Conservation (phyloP, 1,284 basidiomycete genomes). For the Apiotrichum gamsii region DNA sequence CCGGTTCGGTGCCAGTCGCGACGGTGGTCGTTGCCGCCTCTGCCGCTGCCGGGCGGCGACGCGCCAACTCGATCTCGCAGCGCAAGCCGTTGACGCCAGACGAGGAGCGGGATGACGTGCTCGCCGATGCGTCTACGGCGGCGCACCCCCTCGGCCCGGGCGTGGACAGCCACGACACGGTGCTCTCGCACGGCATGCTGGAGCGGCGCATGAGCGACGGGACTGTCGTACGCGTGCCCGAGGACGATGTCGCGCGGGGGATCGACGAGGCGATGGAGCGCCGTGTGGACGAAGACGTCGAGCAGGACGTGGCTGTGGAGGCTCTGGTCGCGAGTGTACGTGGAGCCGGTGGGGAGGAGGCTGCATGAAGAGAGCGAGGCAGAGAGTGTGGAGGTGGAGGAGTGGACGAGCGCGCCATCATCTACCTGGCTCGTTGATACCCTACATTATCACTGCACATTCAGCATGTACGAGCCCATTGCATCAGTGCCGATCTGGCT, state of each 20-base stretch:
- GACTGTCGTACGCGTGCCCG: conserved; percentile 34
- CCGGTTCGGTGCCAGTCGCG: background rate
- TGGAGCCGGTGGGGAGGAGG: no score
- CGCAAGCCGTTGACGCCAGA: conserved; percentile 1
- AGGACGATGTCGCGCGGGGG: conserved; percentile 43
- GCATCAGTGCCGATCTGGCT: no score
- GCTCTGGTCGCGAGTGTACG: no score
- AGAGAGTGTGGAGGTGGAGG: no score
- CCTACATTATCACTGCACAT: background rate
- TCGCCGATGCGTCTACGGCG: conserved; percentile 29
- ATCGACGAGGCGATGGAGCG: conserved; percentile 31
- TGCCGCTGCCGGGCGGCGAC: background rate
- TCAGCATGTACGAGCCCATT: background rate
- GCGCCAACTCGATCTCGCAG: background rate
- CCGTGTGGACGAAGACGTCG: conserved; percentile 2
- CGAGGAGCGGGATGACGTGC: conserved; percentile 8
- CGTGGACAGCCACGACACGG: conserved; percentile 31
- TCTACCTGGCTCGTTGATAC: background rate
- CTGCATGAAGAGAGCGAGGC: no score
- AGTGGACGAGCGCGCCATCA: no score
- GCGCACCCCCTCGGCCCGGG: conserved; percentile 43
- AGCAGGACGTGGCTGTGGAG: background rate
- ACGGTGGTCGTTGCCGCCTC: background rate
- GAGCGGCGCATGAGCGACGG: conserved; percentile 35
- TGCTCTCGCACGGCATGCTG: conserved; percentile 35